Conservation (phyloP, 768 basidiomycete genomes). For the Serendipita sp. region DNA sequence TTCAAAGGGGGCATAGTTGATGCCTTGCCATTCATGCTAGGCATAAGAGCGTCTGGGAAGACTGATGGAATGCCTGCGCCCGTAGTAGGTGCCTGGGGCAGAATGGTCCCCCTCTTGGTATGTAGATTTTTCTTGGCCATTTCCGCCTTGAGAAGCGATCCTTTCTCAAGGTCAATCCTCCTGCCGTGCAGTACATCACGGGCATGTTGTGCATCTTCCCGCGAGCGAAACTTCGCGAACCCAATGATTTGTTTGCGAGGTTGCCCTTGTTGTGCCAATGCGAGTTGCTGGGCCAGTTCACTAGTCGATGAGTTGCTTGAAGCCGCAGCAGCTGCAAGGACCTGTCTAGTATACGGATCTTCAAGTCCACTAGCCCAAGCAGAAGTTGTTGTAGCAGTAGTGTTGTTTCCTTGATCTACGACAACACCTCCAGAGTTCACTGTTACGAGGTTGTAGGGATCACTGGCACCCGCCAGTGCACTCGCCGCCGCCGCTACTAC, state of each 20-base stretch:
- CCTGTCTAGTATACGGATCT: slow-evolving; percentile 13
- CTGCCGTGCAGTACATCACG: slow-evolving; percentile 77
- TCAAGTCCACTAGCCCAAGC: slow-evolving; percentile 15
- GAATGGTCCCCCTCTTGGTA: slow-evolving; percentile 81
- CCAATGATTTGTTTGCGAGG: slow-evolving; percentile 95
- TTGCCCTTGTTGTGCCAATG: slow-evolving; percentile 22
- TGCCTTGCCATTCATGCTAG: too few relatives aligned
- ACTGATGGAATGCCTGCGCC: not conserved
- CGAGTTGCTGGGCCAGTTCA: slow-evolving; percentile 16
- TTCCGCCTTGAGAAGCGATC: slow-evolving; percentile 86
- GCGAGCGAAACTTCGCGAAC: slow-evolving; percentile 86
- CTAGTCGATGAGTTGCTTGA: slow-evolving; percentile 5
- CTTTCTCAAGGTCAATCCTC: slow-evolving; percentile 83
- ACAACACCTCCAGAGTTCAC: slow-evolving; percentile 70
- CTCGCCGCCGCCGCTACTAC: slow-evolving; percentile 14
- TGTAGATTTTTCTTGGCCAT: slow-evolving; percentile 99
- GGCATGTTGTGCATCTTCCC: slow-evolving; percentile 74
- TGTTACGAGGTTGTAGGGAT: slow-evolving; percentile 71
- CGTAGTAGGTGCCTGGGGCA: slow-evolving; percentile 24
- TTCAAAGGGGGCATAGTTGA: too few relatives aligned
- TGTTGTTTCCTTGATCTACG: slow-evolving; percentile 62
- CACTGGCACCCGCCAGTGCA: slow-evolving; percentile 34
- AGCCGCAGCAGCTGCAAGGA: slow-evolving; percentile 8
- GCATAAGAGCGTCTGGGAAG: too few relatives aligned
- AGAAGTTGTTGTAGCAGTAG: slow-evolving; percentile 51